Base-by-base conservation (phyloP, 2,329 filamentous ascomycete genomes). In the Elsinoe fawcettii region DNA sequence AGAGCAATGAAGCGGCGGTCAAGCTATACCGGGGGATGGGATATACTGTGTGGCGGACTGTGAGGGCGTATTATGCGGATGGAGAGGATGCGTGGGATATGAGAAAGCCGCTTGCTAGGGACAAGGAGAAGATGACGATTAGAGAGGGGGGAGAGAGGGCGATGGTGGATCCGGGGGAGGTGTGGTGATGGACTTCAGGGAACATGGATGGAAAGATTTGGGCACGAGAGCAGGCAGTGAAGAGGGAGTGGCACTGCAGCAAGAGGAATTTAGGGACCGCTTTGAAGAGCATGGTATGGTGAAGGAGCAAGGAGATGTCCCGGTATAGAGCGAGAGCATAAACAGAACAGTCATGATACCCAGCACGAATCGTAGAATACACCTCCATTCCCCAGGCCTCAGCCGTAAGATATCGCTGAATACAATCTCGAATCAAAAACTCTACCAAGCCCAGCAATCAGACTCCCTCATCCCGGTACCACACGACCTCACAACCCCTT, bases 1-100 rank as follows among this genome's bases (percentile, higher is more conserved):
- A 85, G 62, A 91, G 90, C 67, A 99, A 99, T 71, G 79, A 83
- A 66, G 85, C 88, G 62, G 93, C 93, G 5, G 91, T 96, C 66
- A 79, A 81, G 53, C 85, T 99, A 72, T 99, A 99, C 71, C 85
- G 87, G 70, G 87, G 83, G 63, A 85, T 97, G 81, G 93, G 93
- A 63, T 96, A 99, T 70, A 90, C 84, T 59, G 87, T 97, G 47
- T 99, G 87, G 73, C 80, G 93, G 46, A 82, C 89, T 8, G 92
- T 99, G 44, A 84, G 90, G 65, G 87, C 87, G 66, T 99, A 99
- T 72, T 99, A 99, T 67, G 89, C 87, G 61, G 91, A 96, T 69
- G 88, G 95, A 68, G 90, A 95, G 72, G 92, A 97, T 75, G 93
- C 92, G 16, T 93, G 89, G 70, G 93, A 99, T 74, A 99, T 99